These are phyloP conservation scores for Clitocybe nebularis DNA, from an alignment of 1,284 basidiomycete genomes.

Conservation along the genomic window DNA sequence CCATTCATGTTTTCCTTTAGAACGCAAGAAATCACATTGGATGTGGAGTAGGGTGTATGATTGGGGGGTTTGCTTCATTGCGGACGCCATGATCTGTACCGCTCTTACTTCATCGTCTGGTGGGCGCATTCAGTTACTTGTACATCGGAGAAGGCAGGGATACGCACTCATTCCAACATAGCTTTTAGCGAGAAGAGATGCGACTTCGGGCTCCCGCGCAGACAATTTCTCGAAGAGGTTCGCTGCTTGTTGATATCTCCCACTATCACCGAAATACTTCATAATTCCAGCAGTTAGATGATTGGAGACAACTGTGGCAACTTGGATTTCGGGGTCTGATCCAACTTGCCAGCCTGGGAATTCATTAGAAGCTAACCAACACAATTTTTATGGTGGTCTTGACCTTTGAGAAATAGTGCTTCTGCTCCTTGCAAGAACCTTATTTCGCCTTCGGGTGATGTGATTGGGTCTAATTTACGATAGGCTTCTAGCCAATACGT, in stretches of 20 bases:
- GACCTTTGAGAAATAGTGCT: slow-evolving; percentile 88
- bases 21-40: slow-evolving; percentile 90
- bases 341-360: slow-evolving; percentile 94
- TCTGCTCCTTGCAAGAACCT: slow-evolving; percentile 92
- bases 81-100: slow-evolving; percentile 87
- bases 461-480: slow-evolving; percentile 94
- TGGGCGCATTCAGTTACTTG: slow-evolving; percentile 1
- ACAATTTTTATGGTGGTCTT: slow-evolving; percentile 13
- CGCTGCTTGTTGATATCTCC: slow-evolving; percentile 83
- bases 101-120: slow-evolving; percentile 97
- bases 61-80: slow-evolving; percentile 83
- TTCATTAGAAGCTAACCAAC: slow-evolving; percentile 1
- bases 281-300: slow-evolving; percentile 93
- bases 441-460: slow-evolving; percentile 83
- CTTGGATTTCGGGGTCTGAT: slow-evolving; percentile 97
- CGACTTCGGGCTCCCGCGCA: slow-evolving; percentile 85
- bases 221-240: slow-evolving; percentile 94
- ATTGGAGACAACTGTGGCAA: slow-evolving; percentile 96
- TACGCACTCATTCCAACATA: slow-evolving; percentile 96
- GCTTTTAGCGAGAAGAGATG: slow-evolving; percentile 82
- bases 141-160: not conserved
- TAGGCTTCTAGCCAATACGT: slow-evolving; percentile 91
- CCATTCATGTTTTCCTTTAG: slow-evolving; percentile 85
- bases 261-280: slow-evolving; percentile 96
- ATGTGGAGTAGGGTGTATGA: slow-evolving; percentile 93